Base-by-base conservation (phyloP, 2,329 filamentous ascomycete genomes). In the Botrytis cinerea region DNA sequence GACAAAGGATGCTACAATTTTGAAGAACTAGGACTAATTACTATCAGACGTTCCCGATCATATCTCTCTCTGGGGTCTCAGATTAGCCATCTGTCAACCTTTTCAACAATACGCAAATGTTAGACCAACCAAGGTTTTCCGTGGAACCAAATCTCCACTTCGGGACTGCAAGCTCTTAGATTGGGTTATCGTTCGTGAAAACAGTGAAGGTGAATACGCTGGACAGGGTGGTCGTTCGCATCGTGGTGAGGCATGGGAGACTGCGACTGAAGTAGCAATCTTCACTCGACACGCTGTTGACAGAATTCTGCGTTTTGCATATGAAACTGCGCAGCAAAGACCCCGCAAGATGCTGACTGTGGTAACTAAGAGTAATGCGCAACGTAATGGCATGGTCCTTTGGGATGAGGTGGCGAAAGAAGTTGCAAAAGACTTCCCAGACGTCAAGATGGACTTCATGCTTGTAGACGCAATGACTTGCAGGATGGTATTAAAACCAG, bases 91-190 rank as follows among this genome's bases (percentile, higher is more conserved):
- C 76, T 87, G 90, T 77, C 88, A 91, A 76, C 84, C 86, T 20
- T 82, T 91, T 67, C 89, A 91, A 76, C 89, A 91, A 78, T 92
- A 90, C 77, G 89, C 89, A 74, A 92, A 92, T 78, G 87, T 92
- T 2, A 86, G 90, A 7, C 90, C 89, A 0, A 90, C 87, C 0
- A 85, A 85, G 51, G 85, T 90, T 48, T 85, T 91, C 72, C 84
- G 84, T 22, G 89, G 89, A 35, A 88, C 86, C 0, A 81, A 85
- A 74, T 89, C 88, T 0, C 89, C 89, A 0, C 83, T 91, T 12
- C 74, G 78, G 14, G 84, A 86, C 78, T 79, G 78, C 71, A 73
- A 74, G 32, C 38, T 70, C 73, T 82, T 91, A 0, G 88, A 91
- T 81, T 91, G 89, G 89, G 87, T 91, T 1, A 90, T 91, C 64